Base-by-base conservation (phyloP, 257 asterid genomes). In the Coffea eugenioides region DNA sequence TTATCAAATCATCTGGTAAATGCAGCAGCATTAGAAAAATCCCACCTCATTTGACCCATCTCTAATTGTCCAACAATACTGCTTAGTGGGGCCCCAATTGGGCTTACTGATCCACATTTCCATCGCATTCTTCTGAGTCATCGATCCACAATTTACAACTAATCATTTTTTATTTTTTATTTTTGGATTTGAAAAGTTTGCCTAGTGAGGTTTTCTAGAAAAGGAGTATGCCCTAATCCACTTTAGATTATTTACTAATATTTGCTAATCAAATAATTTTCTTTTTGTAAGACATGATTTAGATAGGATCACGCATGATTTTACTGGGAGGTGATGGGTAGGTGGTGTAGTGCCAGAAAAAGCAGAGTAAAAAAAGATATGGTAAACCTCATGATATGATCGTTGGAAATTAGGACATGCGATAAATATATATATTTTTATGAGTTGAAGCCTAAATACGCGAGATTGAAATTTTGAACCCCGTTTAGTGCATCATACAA, bases 1-100 rank as follows among this genome's bases (percentile, higher is more conserved):
- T 68, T 46, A 74, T 74, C 62, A 82, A 73, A 57, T 73, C 57
- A 51, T 59, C 74, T 57, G 82, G 78, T n/a, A 78, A 78, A 73
- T 66, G 36, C 65, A 74, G 74, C 62, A 82, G 74, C 62, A 82
- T 79, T 79, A 69, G 45, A 48, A 48, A 74, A 48, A 82, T 69
- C 84, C 73, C 75, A 73, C 73, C 73, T 39, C 80, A 81, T 83
- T 85, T 85, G 86, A 84, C 85, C 79, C 56, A 49, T 20, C 21
- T 51, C 71, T 75, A 79, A 46, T 75, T 75, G 80, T 31, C 54
- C 36, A 34, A 57, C 21, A 45, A 75, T 73, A 23, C 16, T 74
- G 69, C 49, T 54, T 39, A 7, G 23, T 21, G 36, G 64, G 59
- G n/a, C 9, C 80, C 81, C 18, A 27, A 39, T 4, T 39, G 43